Conservation (phyloP, 2,329 filamentous ascomycete species). For the Fusarium guadeloupense region DNA sequence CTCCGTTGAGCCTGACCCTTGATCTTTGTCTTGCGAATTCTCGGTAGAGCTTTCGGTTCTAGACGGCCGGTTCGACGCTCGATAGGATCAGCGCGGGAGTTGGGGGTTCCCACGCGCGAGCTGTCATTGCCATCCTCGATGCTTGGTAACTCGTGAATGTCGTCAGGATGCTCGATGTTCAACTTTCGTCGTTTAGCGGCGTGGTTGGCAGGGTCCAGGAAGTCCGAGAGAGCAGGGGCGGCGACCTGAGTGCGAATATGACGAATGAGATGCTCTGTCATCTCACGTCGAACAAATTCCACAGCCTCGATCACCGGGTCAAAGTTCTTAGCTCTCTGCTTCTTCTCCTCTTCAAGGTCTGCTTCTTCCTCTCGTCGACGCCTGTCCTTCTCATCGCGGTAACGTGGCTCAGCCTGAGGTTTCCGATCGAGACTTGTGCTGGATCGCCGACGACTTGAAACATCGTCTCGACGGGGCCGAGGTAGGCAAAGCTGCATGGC, state of each 20-base stretch:
- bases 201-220: conserved; percentile 84
- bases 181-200: conserved; percentile 80
- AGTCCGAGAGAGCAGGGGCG: conserved; percentile 80
- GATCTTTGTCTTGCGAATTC: conserved; percentile 76
- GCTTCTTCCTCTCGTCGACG: conserved; percentile 76
- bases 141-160: conserved; percentile 59
- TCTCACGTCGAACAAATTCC: conserved; percentile 79
- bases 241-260: conserved; percentile 91
- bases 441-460: conserved; percentile 44
- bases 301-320: conserved; percentile 90
- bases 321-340: conserved; percentile 83
- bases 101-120: conserved; percentile 71
- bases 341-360: conserved; percentile 90
- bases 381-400: conserved; percentile 70
- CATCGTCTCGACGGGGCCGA: conserved; percentile 38
- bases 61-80: conserved; percentile 67
- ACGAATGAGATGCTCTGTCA: conserved; percentile 86
- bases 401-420: conserved; percentile 33
- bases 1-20: conserved; percentile 64
- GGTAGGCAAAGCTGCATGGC: conserved; percentile 78
- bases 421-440: conserved; percentile 50
- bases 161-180: conserved; percentile 76
- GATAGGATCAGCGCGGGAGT: conserved; percentile 68
- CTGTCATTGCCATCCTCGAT: conserved; percentile 70
- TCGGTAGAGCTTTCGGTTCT: conserved; percentile 70